These are phyloP conservation scores for Mediolabrus comicus DNA, from an alignment of 108 stramenopile genomes.

Conservation along the genomic window DNA sequence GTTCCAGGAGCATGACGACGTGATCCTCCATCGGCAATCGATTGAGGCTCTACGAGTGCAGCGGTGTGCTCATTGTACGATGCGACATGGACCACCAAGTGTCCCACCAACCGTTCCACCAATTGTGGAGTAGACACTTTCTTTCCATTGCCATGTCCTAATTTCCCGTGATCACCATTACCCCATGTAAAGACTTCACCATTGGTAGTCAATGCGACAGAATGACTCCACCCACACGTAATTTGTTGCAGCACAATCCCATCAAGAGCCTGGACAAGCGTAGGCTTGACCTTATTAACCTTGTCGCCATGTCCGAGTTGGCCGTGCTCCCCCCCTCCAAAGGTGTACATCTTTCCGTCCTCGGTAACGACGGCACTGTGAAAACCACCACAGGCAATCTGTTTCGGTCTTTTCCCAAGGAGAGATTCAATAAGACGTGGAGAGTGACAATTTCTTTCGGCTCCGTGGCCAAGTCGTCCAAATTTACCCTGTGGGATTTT, in stretches of 20 bases:
- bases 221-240: slow-evolving; percentile 95
- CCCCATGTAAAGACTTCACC: slow-evolving; percentile 86
- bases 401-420: slow-evolving; percentile 68
- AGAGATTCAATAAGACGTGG: slow-evolving; percentile 85
- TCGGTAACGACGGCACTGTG: slow-evolving; percentile 90
- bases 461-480: slow-evolving; percentile 90
- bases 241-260: slow-evolving; percentile 80
- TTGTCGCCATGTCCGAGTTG: slow-evolving; percentile 95
- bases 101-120: slow-evolving; percentile 86
- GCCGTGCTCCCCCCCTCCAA: slow-evolving; percentile 90
- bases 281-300: slow-evolving; percentile 83
- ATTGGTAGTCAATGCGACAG: slow-evolving; percentile 79
- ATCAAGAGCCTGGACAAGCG: slow-evolving; percentile 77
- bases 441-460: slow-evolving; percentile 84
- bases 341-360: slow-evolving; percentile 87
- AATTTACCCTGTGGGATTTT: slow-evolving; percentile 76
- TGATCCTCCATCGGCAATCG: slow-evolving; percentile 56
- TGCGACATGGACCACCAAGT: slow-evolving; percentile 90
- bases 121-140: slow-evolving; percentile 87
- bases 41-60: slow-evolving; percentile 81
- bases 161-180: slow-evolving; percentile 86
- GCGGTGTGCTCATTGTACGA: slow-evolving; percentile 98
- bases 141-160: slow-evolving; percentile 86
- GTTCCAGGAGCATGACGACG: slow-evolving; percentile 45
- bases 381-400: slow-evolving; percentile 90